Base-by-base conservation (phyloP, 164 flowering plant species). In the Berberis vulgaris region DNA sequence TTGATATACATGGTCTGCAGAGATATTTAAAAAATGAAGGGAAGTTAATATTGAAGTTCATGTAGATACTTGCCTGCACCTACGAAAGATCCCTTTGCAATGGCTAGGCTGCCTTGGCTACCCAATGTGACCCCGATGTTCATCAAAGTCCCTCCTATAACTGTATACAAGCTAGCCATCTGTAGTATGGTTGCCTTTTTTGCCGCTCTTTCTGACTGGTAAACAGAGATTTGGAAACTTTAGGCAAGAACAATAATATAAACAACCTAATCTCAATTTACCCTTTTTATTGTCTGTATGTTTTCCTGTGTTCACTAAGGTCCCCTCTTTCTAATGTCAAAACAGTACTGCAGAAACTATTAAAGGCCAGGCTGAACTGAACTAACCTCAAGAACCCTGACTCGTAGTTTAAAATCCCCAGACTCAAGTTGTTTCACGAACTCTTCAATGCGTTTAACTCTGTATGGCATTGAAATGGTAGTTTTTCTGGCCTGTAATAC, bases 151-250 rank as follows among this genome's bases (percentile, higher is more conserved):
- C 97, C 96, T 62, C 96, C 88, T 13, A 83, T 10, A 61, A 93
- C 92, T 44, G 98, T 86, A 69, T 93, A 84, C 67, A 88, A 84
- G 26, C 93, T 88, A 42, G 92, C 98, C 94, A 88, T 87, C 67
- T 93, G 98, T 63, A 90, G 73, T 71, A 84, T 67, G 4, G 81
- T 79, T 46, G 98, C 96, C 75, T 87, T 94, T 45, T 80, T 74
- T 60, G 96, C 98, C 3, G 96, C 91, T 80, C 96, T 83, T 76
- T 91, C 96, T 1, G 97, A 88, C 97, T 90, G 82, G 45, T 38
- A 60, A 54, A 68, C n/a, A 52, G 54, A 26, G 26, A 26, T 26
- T 26, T 26, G 26, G 26, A 26, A 26, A 26, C 26, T 26, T 26
- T 0, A 26, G 26, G 26, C 26, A 26, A 26, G 26, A 26, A 26